phyloP scores from a whole-genome alignment of 2,329 filamentous ascomycete species.

The Fusarium decemcellulare region DNA sequence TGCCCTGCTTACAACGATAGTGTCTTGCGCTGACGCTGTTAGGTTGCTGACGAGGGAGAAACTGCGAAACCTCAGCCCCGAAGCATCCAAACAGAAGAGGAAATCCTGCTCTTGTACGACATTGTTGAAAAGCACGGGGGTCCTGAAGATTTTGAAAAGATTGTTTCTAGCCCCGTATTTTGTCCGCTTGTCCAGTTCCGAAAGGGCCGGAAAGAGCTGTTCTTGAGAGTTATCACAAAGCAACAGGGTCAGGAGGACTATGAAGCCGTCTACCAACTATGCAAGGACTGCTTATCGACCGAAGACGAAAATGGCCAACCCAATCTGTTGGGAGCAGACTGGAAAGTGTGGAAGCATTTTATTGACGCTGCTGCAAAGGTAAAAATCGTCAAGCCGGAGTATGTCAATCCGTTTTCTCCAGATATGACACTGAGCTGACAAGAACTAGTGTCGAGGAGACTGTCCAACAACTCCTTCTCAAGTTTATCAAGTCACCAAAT shows the following conservation, averaged over 20 bases:
- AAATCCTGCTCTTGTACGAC: constrained; percentile 64
- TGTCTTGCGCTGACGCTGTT: not conserved
- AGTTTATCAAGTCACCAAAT: constrained; percentile 46
- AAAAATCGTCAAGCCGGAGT: constrained; percentile 52
- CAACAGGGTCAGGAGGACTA: constrained; percentile 58
- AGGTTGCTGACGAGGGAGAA: constrained; percentile 42
- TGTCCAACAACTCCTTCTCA: constrained; percentile 50
- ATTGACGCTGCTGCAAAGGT: constrained; percentile 56
- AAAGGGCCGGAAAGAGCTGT: constrained; percentile 62
- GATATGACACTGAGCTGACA: constrained; percentile 15
- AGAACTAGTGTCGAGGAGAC: constrained; percentile 43
- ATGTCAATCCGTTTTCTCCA: constrained; percentile 18
- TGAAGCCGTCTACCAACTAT: constrained; percentile 60
- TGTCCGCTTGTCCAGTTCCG: constrained; percentile 61
- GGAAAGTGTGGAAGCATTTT: constrained; percentile 56
- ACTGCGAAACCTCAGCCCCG: constrained; percentile 45
- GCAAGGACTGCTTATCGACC: constrained; percentile 58
- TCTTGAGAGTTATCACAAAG: constrained; percentile 57
- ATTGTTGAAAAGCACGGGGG: constrained; percentile 61
- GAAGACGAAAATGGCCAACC: constrained; percentile 55
- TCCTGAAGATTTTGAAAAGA: constrained; percentile 57
- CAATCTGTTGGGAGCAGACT: constrained; percentile 62
- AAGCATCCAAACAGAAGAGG: constrained; percentile 62
- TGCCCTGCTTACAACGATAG: constrained; percentile 30
- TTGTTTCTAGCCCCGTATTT: constrained; percentile 56